Conservation (phyloP, 192 early-diverging fungal genomes). For the Coemansia sp. region DNA sequence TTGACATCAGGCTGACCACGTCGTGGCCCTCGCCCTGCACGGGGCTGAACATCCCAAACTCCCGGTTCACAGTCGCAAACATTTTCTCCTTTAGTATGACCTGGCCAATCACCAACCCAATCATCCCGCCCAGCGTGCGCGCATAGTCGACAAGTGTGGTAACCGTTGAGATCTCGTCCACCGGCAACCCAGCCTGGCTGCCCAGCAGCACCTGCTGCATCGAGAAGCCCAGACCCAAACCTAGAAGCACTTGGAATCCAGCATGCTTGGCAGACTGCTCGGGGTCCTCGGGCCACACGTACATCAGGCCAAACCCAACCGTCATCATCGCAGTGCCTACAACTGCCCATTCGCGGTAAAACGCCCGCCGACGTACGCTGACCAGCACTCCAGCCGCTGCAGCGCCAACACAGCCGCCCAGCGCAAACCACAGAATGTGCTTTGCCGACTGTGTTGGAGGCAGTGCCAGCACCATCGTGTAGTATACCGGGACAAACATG, state of each 20-base stretch:
- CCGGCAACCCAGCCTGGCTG: conserved; percentile 34
- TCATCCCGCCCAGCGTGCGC: conserved; percentile 50
- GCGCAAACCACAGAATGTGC: conserved; percentile 36
- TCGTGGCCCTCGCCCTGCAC: conserved; percentile 27
- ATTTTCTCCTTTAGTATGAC: conserved; percentile 50
- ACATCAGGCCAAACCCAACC: conserved; percentile 47
- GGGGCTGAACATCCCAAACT: conserved; percentile 17
- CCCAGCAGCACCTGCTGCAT: conserved; percentile 52
- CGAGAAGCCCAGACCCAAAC: conserved; percentile 46
- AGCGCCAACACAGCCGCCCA: conserved; percentile 28
- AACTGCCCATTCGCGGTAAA: conserved; percentile 37
- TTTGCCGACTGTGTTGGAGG: conserved; percentile 15
- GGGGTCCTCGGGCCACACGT: conserved; percentile 30
- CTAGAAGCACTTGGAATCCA: conserved; percentile 38
- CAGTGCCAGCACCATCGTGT: conserved; percentile 32
- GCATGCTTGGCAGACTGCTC: conserved; percentile 9
- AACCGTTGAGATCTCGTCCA: conserved; percentile 43
- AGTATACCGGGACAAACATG: conserved; percentile 54
- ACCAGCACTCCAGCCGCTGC: conserved; percentile 32
- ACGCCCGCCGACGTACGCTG: conserved; percentile 16
- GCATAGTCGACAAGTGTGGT: conserved; percentile 51
- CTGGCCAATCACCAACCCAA: conserved; percentile 48
- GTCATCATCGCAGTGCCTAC: conserved; percentile 41
- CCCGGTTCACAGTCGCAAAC: conserved; percentile 19
- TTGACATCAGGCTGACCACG: conserved; percentile 28